A percentile compares a stretch with the other conserved stretches of the same genome.
Conservation (phyloP, 352 stramenopile genomes). For the Pythium apleroticum region DNA sequence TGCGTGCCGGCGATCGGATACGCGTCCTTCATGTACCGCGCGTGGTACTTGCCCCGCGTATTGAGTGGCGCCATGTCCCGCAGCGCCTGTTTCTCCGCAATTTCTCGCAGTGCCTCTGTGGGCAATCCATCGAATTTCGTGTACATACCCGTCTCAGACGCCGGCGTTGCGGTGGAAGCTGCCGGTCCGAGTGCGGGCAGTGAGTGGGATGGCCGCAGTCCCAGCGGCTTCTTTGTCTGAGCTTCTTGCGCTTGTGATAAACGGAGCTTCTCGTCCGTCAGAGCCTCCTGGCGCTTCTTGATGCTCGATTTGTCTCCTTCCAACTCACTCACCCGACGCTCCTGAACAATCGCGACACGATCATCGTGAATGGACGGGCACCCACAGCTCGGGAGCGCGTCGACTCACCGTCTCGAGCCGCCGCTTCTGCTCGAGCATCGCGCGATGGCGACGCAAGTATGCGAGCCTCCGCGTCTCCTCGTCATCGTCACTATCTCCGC, state of each 20-base stretch:
- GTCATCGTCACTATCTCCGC: constrained; percentile 30
- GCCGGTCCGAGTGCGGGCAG: background rate
- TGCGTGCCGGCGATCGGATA: constrained; percentile 77
- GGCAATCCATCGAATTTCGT: constrained; percentile 44
- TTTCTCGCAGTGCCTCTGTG: constrained; percentile 37
- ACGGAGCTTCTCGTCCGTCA: background rate
- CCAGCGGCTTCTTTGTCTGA: background rate
- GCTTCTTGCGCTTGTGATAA: background rate
- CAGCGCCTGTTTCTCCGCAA: constrained; percentile 44
- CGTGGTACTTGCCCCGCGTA: constrained; percentile 67
- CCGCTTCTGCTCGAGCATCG: constrained; percentile 49
- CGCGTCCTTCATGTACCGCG: constrained; percentile 58
- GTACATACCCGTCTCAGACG: constrained; percentile 41
- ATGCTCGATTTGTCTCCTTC: constrained; percentile 20
- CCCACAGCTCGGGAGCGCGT: too few species aligned
- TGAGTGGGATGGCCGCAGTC: background rate
- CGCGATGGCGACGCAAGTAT: constrained; percentile 46
- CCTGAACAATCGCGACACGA: constrained; percentile 2
- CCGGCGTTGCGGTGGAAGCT: background rate
- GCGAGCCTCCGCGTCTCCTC: constrained; percentile 41
- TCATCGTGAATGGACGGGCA: background rate
- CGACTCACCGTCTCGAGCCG: constrained; percentile 54
- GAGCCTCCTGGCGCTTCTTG: background rate
- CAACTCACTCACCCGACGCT: constrained; percentile 22
- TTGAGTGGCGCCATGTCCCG: constrained; percentile 45